Evolutionary conservation across 1,284 basidiomycete species (phyloP), one percentile per base, ranked within the genome.

Genomic region (Anthracocystis setariae): DNA sequence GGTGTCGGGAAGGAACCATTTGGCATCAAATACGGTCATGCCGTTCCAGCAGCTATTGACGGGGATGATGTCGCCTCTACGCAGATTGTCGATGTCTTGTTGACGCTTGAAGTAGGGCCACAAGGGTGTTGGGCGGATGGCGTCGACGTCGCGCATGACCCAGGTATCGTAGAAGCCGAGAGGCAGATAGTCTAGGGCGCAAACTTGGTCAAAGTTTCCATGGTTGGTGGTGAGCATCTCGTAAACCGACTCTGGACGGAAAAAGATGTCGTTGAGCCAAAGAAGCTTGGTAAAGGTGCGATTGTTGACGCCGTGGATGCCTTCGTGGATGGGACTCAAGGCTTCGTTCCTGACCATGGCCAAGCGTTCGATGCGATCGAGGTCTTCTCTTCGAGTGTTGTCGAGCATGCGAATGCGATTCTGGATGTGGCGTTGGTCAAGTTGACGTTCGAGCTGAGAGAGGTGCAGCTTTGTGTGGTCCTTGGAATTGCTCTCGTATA

Each of bases 1-100:
- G 20, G 37, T 18, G 7, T 37, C n/a, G 12, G 48, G 56, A 24
- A 56, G 49, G 61, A 87, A 78, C 23, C 86, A 86, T 35, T 85
- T 85, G 0, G 87, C 84, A 21, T 79, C 73, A 73, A 88, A 86
- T 2, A 84, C 85, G 32, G 86, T 85, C 59, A 87, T 86, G 25
- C 88, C 88, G 77, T 89, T 89, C 88, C 88, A 88, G 81, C 88
- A 88, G 1, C 85, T 74, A 49, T 86, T 85, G 5, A 88, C 87
- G 7, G 85, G 85, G 86, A 82, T 24, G 5, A 39, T 12, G 3
- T 65, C 56, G 42, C 63, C 63, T 43, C 32, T 55, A 18, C 63
- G 55, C 47, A 65, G 85, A 84, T 38, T 85, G 79, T 43, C 85
- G 84, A 25, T 33, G 42, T 85, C 79, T 66, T 76, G 42, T 79